These are phyloP conservation scores for Tetragonia tetragonoides DNA, from an alignment of 148 eudicot genomes.

Conservation along the genomic window DNA sequence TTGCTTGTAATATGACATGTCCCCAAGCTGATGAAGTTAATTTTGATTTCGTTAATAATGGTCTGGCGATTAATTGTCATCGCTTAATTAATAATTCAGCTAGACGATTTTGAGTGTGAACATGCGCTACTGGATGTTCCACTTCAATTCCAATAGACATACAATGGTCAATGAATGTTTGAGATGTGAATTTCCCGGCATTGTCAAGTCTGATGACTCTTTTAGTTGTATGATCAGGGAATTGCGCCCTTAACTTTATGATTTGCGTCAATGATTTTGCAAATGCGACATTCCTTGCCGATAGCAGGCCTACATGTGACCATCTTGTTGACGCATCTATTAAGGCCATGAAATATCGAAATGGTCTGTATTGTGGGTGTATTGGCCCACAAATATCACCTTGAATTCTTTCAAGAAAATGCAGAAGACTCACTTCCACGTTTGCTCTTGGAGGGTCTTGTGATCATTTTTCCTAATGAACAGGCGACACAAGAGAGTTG, in stretches of 20 bases:
- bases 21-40: constrained; percentile 23
- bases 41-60: no score
- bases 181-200: not conserved
- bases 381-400: constrained; percentile 4
- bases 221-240: not conserved
- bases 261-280: not conserved
- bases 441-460: not conserved
- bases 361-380: not conserved
- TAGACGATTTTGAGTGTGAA: constrained; percentile 37
- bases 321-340: not conserved
- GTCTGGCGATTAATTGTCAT: constrained; percentile 12
- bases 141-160: not conserved
- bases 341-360: not conserved
- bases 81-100: constrained; percentile 31
- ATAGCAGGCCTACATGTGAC: not conserved
- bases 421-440: not conserved
- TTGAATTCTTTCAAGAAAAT: not conserved
- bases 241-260: not conserved
- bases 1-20: constrained; percentile 24
- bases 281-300: not conserved
- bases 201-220: not conserved
- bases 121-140: not conserved
- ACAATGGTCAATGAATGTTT: not conserved
- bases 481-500: not conserved
- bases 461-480: not conserved